phyloP scores from a whole-genome alignment of 2,329 filamentous ascomycete species.

The Sclerotinia sclerotiorum region DNA sequence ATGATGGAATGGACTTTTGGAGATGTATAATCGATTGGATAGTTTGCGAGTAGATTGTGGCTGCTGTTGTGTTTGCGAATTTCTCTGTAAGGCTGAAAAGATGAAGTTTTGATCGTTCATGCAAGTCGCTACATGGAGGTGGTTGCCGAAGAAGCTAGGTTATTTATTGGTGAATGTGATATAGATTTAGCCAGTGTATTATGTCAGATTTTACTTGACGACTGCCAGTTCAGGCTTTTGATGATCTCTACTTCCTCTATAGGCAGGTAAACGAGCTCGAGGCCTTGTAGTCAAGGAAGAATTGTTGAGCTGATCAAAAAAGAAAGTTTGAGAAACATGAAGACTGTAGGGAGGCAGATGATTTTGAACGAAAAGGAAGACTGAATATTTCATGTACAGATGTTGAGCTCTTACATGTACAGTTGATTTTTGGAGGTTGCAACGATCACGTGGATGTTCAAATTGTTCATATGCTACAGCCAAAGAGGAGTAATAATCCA shows the following conservation, averaged over 20 bases:
- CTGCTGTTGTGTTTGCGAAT: neutral
- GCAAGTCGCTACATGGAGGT: neutral
- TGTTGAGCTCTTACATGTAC: too few relatives aligned
- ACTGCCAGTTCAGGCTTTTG: conserved; percentile 15
- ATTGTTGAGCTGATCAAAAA: too few relatives aligned
- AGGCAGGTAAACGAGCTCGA: conserved; percentile 8
- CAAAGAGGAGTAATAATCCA: neutral
- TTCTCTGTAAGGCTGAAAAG: conserved; percentile 10
- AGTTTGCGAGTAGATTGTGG: conserved; percentile 14
- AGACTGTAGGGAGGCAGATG: too few relatives aligned
- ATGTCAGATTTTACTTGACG: conserved; percentile 8
- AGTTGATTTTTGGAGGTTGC: too few relatives aligned
- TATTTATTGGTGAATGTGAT: neutral
- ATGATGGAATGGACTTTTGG: too few relatives aligned
- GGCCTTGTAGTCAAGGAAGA: neutral
- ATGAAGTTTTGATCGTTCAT: conserved; percentile 1
- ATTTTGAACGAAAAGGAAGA: too few relatives aligned
- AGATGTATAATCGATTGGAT: conserved; percentile 2
- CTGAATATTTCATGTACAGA: too few relatives aligned
- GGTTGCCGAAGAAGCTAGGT: neutral
- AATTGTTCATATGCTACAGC: neutral
- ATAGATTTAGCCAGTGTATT: conserved; percentile 2
- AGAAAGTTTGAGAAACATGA: too few relatives aligned
- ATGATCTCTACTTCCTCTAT: neutral
- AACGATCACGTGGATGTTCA: too few relatives aligned